Conservation (phyloP, 2,329 filamentous ascomycete species). For the Teratosphaeria epicoccoides region DNA sequence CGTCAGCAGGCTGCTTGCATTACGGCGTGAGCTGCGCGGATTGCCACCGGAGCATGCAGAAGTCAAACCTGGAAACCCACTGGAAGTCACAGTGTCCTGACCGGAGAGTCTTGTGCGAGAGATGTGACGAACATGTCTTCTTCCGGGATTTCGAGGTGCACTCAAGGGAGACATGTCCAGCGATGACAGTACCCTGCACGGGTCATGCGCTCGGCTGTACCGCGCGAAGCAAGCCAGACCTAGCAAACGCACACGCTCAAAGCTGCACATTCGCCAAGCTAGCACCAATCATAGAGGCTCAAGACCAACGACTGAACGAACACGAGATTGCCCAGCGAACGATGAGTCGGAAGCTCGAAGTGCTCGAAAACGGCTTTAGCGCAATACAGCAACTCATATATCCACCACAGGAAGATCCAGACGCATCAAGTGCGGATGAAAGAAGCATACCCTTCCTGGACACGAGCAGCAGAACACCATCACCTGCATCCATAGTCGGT, state of each 20-base stretch:
- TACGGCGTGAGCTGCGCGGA: constrained; percentile 41
- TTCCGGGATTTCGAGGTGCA: constrained; percentile 34
- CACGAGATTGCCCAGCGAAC: constrained; percentile 34
- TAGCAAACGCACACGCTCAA: constrained; percentile 31
- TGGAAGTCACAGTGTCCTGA: constrained; percentile 39
- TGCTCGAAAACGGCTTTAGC: constrained; percentile 35
- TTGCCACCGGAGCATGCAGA: constrained; percentile 44
- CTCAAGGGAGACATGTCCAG: constrained; percentile 32
- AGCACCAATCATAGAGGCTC: constrained; percentile 33
- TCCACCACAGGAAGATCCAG: constrained; percentile 7
- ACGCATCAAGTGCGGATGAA: constrained; percentile 14
- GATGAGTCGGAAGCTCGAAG: constrained; percentile 33
- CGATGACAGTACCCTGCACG: constrained; percentile 32
- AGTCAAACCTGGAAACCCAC: constrained; percentile 40
- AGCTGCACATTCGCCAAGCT: constrained; percentile 38
- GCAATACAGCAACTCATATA: constrained; percentile 34
- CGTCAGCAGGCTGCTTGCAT: constrained; percentile 45
- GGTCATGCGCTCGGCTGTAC: constrained; percentile 36
- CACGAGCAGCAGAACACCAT: neutral
- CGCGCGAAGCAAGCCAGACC: constrained; percentile 28
- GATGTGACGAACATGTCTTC: constrained; percentile 33
- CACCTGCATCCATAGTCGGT: neutral
- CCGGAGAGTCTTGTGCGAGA: constrained; percentile 33
- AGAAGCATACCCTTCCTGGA: constrained; percentile 13
- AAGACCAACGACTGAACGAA: constrained; percentile 34